These are phyloP conservation scores for Keithomyces neogunnii DNA, from an alignment of 2,329 filamentous ascomycete species.

Conservation along the genomic window DNA sequence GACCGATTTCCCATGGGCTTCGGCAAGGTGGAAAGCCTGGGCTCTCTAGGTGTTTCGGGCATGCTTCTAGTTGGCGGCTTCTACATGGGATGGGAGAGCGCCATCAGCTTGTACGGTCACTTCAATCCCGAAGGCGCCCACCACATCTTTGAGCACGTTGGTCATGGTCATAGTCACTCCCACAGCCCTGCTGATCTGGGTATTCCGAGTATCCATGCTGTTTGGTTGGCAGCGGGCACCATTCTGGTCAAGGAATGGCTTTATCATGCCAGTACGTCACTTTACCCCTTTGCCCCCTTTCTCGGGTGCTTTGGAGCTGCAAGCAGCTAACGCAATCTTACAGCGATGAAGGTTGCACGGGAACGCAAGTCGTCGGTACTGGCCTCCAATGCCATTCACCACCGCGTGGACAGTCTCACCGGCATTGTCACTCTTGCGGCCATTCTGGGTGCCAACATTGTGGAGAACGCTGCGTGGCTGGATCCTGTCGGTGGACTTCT, in stretches of 20 bases:
- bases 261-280: constrained; percentile 86
- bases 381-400: constrained; percentile 91
- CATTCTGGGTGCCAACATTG: constrained; percentile 81
- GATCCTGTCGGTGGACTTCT: constrained; percentile 89
- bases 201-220: constrained; percentile 81
- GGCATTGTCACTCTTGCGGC: constrained; percentile 86
- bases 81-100: constrained; percentile 80
- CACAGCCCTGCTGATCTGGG: constrained; percentile 38
- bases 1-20: constrained; percentile 82
- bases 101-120: constrained; percentile 58
- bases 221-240: constrained; percentile 85
- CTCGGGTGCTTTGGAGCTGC: constrained; percentile 4
- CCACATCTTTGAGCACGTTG: constrained; percentile 51
- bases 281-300: neutral
- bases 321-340: neutral
- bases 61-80: constrained; percentile 83
- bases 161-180: constrained; percentile 58
- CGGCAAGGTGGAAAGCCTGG: constrained; percentile 95
- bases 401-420: constrained; percentile 91
- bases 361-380: constrained; percentile 94
- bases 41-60: constrained; percentile 84
- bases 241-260: constrained; percentile 95
- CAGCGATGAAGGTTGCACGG: constrained; percentile 89
- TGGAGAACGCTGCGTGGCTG: constrained; percentile 81
- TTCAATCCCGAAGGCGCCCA: constrained; percentile 63